These are phyloP conservation scores for Wickerhamiella domercqiae DNA, from an alignment of 805 yeast species.

Conservation along the genomic window DNA sequence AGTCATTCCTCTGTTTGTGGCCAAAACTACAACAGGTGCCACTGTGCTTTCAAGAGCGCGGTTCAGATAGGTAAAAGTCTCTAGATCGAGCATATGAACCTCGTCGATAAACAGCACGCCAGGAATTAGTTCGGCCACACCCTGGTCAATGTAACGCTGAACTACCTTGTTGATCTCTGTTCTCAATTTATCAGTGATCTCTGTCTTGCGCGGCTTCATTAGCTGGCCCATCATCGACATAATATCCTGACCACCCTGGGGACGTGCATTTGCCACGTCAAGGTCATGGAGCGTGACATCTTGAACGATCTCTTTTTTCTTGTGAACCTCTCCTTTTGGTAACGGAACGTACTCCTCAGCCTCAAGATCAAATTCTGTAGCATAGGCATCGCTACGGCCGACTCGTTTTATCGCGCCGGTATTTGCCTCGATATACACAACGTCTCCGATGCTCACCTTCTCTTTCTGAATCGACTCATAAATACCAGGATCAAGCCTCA, in stretches of 20 bases:
- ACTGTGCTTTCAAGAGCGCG: conserved; percentile 82
- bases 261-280: conserved; percentile 92
- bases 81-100: conserved; percentile 95
- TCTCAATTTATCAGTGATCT: conserved; percentile 89
- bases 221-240: conserved; percentile 94
- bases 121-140: conserved; percentile 93
- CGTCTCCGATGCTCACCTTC: conserved; percentile 88
- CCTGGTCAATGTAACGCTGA: conserved; percentile 91
- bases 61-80: conserved; percentile 88
- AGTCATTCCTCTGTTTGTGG: conserved; percentile 90
- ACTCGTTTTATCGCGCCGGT: conserved; percentile 95
- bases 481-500: conserved; percentile 80
- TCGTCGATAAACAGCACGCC: conserved; percentile 97
- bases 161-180: conserved; percentile 91
- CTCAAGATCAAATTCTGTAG: conserved; percentile 95
- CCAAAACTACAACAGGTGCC: conserved; percentile 90
- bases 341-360: conserved; percentile 97
- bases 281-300: conserved; percentile 93
- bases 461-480: conserved; percentile 93
- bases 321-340: conserved; percentile 98
- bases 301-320: conserved; percentile 94
- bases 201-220: conserved; percentile 90
- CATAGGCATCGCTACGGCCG: conserved; percentile 96
- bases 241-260: conserved; percentile 94
- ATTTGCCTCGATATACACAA: conserved; percentile 90